Percentiles rank a stretch among this genome's conserved stretches.
These are phyloP conservation scores for Backusella psychrophila DNA, from an alignment of 192 early-diverging fungal genomes.

Conservation along the genomic window DNA sequence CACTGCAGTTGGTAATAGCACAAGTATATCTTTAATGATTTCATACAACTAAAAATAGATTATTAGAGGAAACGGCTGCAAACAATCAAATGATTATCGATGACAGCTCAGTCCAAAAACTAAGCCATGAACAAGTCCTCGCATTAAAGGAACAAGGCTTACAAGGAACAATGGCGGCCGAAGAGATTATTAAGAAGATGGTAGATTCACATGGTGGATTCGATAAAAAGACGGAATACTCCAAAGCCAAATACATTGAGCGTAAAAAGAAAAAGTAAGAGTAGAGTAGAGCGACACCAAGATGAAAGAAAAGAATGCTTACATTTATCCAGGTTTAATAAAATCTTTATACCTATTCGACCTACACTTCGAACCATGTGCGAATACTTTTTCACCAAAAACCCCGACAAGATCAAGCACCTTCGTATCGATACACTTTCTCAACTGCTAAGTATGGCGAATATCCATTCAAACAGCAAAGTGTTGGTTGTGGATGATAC, in stretches of 20 bases:
- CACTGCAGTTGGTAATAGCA: slow-evolving; percentile 36
- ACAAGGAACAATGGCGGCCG: slow-evolving; percentile 62
- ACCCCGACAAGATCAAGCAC: slow-evolving; percentile 69
- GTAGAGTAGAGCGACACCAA: slow-evolving; percentile 74
- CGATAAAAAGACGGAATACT: slow-evolving; percentile 91
- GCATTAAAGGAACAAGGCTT: slow-evolving; percentile 71
- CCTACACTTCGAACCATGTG: slow-evolving; percentile 76
- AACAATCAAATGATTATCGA: slow-evolving; percentile 86
- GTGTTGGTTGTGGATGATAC: slow-evolving; percentile 89
- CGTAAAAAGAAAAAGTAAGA: slow-evolving; percentile 79
- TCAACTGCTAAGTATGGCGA: slow-evolving; percentile 81
- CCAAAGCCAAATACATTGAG: slow-evolving; percentile 93
- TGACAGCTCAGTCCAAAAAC: slow-evolving; percentile 68
- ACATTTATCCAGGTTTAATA: slow-evolving; percentile 61
- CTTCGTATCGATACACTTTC: slow-evolving; percentile 85
- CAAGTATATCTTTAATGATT: no score
- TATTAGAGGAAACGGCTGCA: slow-evolving; percentile 67
- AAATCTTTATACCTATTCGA: slow-evolving; percentile 73
- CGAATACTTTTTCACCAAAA: slow-evolving; percentile 75
- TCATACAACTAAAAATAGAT: background rate
- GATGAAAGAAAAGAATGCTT: background rate
- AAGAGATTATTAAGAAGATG: slow-evolving; percentile 78
- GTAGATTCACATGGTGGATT: slow-evolving; percentile 83
- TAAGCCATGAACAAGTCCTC: slow-evolving; percentile 82
- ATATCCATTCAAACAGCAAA: slow-evolving; percentile 70